Base-by-base conservation (phyloP, 2,329 filamentous ascomycete species). In the Lizonia empirigonia region DNA sequence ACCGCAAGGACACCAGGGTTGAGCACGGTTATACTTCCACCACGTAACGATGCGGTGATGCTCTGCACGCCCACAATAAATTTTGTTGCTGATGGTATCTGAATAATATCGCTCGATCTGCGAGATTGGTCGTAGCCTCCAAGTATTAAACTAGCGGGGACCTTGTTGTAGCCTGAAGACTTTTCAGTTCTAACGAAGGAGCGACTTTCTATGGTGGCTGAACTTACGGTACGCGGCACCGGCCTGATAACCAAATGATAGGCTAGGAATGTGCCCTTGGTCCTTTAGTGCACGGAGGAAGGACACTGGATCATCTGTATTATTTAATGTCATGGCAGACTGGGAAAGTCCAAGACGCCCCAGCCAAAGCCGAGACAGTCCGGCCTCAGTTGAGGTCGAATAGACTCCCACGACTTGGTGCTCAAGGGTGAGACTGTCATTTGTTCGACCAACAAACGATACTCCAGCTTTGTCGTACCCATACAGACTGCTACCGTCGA, bases 191-290 rank as follows among this genome's bases (percentile, higher is more conserved):
- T 37, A 13, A 9, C 19, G 12, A 9, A 20, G 18, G 13, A n/a
- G 7, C 26, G 5, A 19, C 13, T 35, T 9, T 34, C n/a, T 5
- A 23, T 12, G 8, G 16, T 8, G 24, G 16, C 13, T 23, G 9
- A 20, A 71, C 81, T 70, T 74, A 86, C 85, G 80, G 65, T 91
- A 91, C 53, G 81, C 80, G 15, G 87, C 87, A 12, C 88, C 89
- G 29, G 88, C 87, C 3, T 88, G 90, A 68, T 86, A 91, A 38
- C 86, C 87, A 67, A 88, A 91, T 36, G 85, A 89, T 54, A 89
- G 78, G 67, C 88, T 90, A 1, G 87, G 85, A 40, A 91, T 88
- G 48, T 74, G 75, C 4, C 82, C 81, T 23, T 68, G 59, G 6
- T 79, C 70, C 82, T 74, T 63, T 81, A 76, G 60, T 81, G 72